A percentile compares a stretch with the other conserved stretches of the same genome.
Evolutionary conservation across 1,284 basidiomycete species (phyloP).

Genomic region (Microbotryomycetes sp.): DNA sequence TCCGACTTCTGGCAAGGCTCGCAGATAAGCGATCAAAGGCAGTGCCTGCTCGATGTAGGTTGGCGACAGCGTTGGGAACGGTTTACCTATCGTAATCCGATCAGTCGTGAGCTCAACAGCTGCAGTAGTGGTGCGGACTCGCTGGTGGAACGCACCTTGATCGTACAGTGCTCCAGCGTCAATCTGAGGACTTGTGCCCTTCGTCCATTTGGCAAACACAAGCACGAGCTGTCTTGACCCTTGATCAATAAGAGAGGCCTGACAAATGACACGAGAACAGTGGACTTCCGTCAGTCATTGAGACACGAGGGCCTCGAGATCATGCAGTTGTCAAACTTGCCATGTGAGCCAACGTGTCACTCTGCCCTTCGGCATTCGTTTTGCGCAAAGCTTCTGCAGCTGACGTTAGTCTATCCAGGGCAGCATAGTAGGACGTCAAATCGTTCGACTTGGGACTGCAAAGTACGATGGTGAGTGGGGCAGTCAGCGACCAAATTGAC

Average conservation of each 20-base stretch:
- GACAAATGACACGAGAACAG: background rate
- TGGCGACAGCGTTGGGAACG: conserved; percentile 27
- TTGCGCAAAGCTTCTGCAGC: conserved; percentile 31
- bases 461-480: background rate
- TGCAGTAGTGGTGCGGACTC: background rate
- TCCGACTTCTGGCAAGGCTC: conserved; percentile 24
- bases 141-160: conserved; percentile 11
- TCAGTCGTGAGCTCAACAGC: background rate
- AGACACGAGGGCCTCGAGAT: background rate
- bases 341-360: conserved; percentile 26
- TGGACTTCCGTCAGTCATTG: no score
- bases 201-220: conserved; percentile 26
- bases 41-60: conserved; percentile 28
- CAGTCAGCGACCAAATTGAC: background rate
- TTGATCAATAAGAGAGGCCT: conserved; percentile 21
- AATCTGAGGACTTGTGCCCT: conserved; percentile 22
- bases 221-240: conserved; percentile 24
- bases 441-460: conserved; percentile 24
- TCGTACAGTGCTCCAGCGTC: conserved; percentile 31
- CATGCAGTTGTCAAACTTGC: conserved; percentile 4
- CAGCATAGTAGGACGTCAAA: conserved; percentile 26
- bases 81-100: conserved; percentile 16
- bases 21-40: conserved; percentile 28
- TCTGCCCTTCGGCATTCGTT: conserved; percentile 28
- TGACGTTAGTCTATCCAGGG: conserved; percentile 27